Base-by-base conservation (phyloP, 768 basidiomycete species). In the Boletales sp. region DNA sequence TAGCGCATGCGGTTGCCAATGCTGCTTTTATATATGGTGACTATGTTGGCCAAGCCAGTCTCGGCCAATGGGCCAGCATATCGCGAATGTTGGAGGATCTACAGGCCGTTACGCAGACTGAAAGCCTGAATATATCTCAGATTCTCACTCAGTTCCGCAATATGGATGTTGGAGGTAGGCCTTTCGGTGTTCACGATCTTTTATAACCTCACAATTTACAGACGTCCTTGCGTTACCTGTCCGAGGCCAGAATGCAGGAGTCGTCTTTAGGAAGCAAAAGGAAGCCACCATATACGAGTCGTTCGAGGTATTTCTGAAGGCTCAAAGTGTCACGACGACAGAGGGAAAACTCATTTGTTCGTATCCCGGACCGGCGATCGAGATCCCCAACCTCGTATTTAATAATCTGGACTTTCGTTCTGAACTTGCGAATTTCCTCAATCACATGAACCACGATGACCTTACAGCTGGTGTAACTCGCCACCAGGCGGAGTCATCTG, bases 201-300 rank as follows among this genome's bases (percentile, higher is more conserved):
- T 4, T 25, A 40, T 9, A 30, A 30, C 12, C 39, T 56, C 10
- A 49, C 9, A 5, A 19, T 15, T 14, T 9, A 21, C 41, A 79
- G 79, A 72, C 40, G 58, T 69, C 28, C 46, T 72, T 14, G 62
- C 62, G 12, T 63, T 78, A 33, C 63, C 67, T 8, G 65, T 81
- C 21, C 63, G 65, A 9, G 66, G 68, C 2, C 79, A 80, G 49
- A 81, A 81, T 40, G 76, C 79, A 0, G 75, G 64, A 15, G 47
- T 81, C 2, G 59, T 80, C 13, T 50, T 75, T 13, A 65, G 70
- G 39, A 61, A 59, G 44, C 31, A 50, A 10, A 21, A 53, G 53
- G 60, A 21, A 11, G 14, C 8, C 33, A 35, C 44, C 19, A 25
- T 44, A 13, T 44, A 34, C 15, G 44, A 44, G 21, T 19, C 62